These are phyloP conservation scores for Ogataea haglerorum DNA, from an alignment of 805 yeast species.

Conservation along the genomic window DNA sequence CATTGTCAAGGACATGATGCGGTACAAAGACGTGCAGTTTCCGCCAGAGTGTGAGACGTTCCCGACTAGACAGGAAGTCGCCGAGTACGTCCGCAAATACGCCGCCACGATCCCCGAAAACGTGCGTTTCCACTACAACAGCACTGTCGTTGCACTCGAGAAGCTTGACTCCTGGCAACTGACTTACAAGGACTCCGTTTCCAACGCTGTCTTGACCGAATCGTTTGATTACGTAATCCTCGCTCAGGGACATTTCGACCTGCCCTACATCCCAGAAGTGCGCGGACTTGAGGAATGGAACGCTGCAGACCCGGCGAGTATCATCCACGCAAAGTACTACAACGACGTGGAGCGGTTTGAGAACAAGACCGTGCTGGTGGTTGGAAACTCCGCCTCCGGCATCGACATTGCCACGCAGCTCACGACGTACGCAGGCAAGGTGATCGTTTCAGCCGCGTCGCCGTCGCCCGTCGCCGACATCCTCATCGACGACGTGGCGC, in stretches of 20 bases:
- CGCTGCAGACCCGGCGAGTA: slow-evolving; percentile 27
- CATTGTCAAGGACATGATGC: slow-evolving; percentile 32
- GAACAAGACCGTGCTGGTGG: slow-evolving; percentile 34
- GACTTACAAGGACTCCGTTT: slow-evolving; percentile 8
- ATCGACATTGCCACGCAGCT: slow-evolving; percentile 47
- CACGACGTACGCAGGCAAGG: slow-evolving; percentile 28
- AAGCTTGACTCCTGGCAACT: slow-evolving; percentile 28
- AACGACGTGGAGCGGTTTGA: slow-evolving; percentile 32
- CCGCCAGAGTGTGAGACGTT: slow-evolving; percentile 45
- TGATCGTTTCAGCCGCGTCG: slow-evolving; percentile 30
- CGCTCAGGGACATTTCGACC: slow-evolving; percentile 47
- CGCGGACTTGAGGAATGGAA: slow-evolving; percentile 39
- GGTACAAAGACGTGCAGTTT: slow-evolving; percentile 29
- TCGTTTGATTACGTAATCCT: slow-evolving; percentile 38
- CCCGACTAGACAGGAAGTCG: slow-evolving; percentile 60
- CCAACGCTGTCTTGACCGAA: not conserved
- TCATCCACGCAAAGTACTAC: slow-evolving; percentile 46
- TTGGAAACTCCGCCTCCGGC: slow-evolving; percentile 65
- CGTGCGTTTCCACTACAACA: slow-evolving; percentile 36
- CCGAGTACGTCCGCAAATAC: slow-evolving; percentile 57
- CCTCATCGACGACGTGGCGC: slow-evolving; percentile 23
- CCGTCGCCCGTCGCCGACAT: slow-evolving; percentile 31
- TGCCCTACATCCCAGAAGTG: slow-evolving; percentile 43
- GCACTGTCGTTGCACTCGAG: slow-evolving; percentile 40
- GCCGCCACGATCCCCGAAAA: slow-evolving; percentile 38